Evolutionary conservation across 352 stramenopile genomes (phyloP).

Genomic region (Phytophthora tentaculata): DNA sequence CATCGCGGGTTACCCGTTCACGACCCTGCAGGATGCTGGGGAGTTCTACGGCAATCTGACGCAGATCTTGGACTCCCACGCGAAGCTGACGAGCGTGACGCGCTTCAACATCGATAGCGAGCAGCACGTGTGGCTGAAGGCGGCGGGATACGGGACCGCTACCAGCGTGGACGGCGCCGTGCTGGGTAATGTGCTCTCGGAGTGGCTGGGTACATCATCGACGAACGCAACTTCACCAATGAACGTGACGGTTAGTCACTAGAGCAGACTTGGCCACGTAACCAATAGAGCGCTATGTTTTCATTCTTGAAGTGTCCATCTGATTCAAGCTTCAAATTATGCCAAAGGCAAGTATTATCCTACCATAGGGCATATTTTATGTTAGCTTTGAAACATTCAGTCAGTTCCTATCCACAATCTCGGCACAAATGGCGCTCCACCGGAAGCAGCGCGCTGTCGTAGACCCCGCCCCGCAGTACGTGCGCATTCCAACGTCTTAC

Average conservation of each 20-base stretch:
- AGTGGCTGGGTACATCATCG: conserved; percentile 12
- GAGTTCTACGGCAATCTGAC: conserved; percentile 49
- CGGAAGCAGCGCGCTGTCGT: conserved; percentile 36
- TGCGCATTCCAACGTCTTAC: conserved; percentile 36
- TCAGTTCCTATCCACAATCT: conserved; percentile 14
- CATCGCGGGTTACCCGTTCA: conserved; percentile 53
- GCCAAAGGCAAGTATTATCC: conserved; percentile 4
- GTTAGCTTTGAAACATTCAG: conserved; percentile 8
- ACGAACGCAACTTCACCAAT: conserved; percentile 15
- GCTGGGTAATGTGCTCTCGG: conserved; percentile 27
- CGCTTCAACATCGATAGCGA: conserved; percentile 37
- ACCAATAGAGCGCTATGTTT: no score
- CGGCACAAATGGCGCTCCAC: conserved; percentile 51
- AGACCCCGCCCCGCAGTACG: conserved; percentile 37
- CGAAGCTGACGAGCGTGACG: conserved; percentile 21
- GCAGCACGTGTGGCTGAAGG: conserved; percentile 32
- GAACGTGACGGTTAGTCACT: no score
- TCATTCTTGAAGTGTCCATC: neutral
- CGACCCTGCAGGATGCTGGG: conserved; percentile 32
- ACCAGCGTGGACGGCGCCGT: conserved; percentile 21
- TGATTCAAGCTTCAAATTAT: neutral
- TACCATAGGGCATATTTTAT: conserved; percentile 2
- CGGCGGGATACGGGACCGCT: conserved; percentile 13
- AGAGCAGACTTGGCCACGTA: no score
- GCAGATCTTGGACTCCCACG: conserved; percentile 52